A percentile compares a stretch with the other conserved stretches of the same genome.
phyloP scores from a whole-genome alignment of 2,329 filamentous ascomycete species.

The Xylariaceae sp. region DNA sequence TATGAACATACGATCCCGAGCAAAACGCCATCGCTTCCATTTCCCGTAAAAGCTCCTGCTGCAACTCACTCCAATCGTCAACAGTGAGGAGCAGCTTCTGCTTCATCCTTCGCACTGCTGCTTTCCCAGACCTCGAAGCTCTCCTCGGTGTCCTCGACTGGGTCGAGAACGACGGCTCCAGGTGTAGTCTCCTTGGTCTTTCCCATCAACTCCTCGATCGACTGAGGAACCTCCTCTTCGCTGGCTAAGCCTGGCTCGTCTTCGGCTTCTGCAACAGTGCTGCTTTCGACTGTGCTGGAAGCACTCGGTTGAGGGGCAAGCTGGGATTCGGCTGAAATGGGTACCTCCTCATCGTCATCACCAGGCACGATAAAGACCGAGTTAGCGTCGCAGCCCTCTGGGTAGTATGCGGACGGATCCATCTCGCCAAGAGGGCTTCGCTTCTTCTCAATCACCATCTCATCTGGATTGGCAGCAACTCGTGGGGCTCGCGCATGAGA shows the following conservation, averaged over 20 bases:
- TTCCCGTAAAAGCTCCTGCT: too few species aligned
- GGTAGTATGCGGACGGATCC: conserved; percentile 61
- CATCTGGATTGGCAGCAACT: conserved; percentile 35
- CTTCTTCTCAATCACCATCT: conserved; percentile 58
- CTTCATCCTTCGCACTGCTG: conserved; percentile 56
- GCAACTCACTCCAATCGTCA: too few species aligned
- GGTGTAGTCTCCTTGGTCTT: conserved; percentile 33
- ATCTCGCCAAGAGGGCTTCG: conserved; percentile 63
- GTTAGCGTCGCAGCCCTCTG: conserved; percentile 57
- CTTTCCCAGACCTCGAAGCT: conserved; percentile 68
- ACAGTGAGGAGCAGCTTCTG: conserved; percentile 30
- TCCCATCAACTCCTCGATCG: conserved; percentile 36
- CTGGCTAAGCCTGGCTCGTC: background rate
- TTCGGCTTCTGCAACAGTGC: background rate
- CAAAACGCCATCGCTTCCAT: background rate
- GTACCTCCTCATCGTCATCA: conserved; percentile 46
- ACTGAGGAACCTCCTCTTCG: conserved; percentile 21
- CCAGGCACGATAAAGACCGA: conserved; percentile 58
- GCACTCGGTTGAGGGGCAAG: conserved; percentile 26
- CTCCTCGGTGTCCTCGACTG: conserved; percentile 54
- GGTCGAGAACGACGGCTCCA: conserved; percentile 45
- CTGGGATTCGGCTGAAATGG: conserved; percentile 19
- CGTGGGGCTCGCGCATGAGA: conserved; percentile 33
- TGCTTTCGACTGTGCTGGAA: conserved; percentile 12
- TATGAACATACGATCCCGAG: background rate